These are phyloP conservation scores for Hortiboletus campestris DNA, from an alignment of 768 basidiomycete genomes.

Conservation along the genomic window DNA sequence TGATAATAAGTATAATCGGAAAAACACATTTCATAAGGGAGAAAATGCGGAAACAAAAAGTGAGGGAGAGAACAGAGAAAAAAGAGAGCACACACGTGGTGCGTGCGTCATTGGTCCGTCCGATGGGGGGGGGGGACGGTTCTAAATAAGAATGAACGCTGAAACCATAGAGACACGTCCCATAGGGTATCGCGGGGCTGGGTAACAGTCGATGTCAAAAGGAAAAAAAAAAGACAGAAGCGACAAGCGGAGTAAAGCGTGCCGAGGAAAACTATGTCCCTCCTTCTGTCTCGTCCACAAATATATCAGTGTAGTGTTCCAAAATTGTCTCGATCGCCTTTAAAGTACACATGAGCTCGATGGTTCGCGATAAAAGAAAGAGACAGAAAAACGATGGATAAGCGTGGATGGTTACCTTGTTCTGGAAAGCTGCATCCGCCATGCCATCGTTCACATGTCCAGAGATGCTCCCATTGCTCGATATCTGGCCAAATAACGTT, in stretches of 20 bases:
- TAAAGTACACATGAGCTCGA: slow-evolving; percentile 10
- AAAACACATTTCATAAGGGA: not conserved
- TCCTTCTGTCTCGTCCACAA: slow-evolving; percentile 81
- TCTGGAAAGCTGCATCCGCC: slow-evolving; percentile 70
- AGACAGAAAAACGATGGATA: not conserved
- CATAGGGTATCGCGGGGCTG: slow-evolving; percentile 27
- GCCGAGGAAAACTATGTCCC: slow-evolving; percentile 16
- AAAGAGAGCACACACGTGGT: not conserved
- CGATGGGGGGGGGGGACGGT: not conserved
- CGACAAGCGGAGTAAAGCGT: not conserved
- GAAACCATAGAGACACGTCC: slow-evolving; percentile 6
- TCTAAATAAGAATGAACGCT: slow-evolving; percentile 9
- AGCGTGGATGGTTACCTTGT: slow-evolving; percentile 46
- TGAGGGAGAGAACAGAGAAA: not conserved
- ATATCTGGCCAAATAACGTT: slow-evolving; percentile 83
- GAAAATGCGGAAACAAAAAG: not conserved
- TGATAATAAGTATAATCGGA: not conserved
- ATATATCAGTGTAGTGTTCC: slow-evolving; percentile 93
- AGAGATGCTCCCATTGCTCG: slow-evolving; percentile 41
- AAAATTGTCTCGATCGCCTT: slow-evolving; percentile 95
- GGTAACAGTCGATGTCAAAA: slow-evolving; percentile 22
- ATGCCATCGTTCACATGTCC: slow-evolving; percentile 54
- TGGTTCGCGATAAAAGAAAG: not conserved
- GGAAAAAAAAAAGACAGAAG: not conserved
- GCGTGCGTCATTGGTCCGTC: slow-evolving; percentile 3